Percentiles rank a stretch among this genome's conserved stretches.
phyloP scores from a whole-genome alignment of 1,284 basidiomycete genomes.

The Sanguinoderma infundibulare region DNA sequence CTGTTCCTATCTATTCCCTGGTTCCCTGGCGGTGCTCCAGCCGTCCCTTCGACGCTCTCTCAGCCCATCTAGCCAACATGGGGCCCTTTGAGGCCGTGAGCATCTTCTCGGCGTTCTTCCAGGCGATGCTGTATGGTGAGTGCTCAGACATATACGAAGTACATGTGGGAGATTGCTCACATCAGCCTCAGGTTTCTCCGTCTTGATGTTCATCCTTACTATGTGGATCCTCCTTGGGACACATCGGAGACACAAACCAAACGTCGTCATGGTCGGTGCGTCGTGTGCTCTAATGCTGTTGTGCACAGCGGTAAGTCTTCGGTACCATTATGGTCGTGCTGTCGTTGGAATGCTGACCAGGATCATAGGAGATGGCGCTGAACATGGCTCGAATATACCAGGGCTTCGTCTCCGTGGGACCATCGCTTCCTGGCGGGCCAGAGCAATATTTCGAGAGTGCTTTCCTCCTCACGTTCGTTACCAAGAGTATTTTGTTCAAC shows the following conservation, averaged over 20 bases:
- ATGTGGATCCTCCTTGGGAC: conserved; percentile 30
- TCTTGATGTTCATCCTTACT: conserved; percentile 29
- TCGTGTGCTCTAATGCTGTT: conserved; percentile 23
- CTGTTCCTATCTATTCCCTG: not conserved
- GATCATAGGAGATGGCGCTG: conserved; percentile 25
- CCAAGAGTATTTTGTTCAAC: conserved; percentile 35
- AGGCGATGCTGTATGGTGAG: conserved; percentile 32
- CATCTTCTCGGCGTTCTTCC: conserved; percentile 25
- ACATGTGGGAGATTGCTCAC: not conserved
- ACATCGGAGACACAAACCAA: conserved; percentile 14
- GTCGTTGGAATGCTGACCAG: not conserved
- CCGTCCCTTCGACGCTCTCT: not conserved
- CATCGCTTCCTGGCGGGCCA: conserved; percentile 12
- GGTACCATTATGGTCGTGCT: not conserved
- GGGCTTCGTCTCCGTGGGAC: conserved; percentile 22
- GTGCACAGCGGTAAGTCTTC: conserved; percentile 27
- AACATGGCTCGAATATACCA: conserved; percentile 24
- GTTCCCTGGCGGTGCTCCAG: not conserved
- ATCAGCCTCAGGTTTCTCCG: conserved; percentile 26
- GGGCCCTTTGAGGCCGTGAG: conserved; percentile 14
- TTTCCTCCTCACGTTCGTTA: conserved; percentile 29
- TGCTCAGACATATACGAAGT: not conserved
- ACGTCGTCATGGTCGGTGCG: conserved; percentile 16
- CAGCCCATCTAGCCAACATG: conserved; percentile 1
- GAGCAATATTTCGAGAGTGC: conserved; percentile 31